Percentiles rank a stretch among this genome's conserved stretches.
Conservation (phyloP, 805 yeast species). For the Saccharomycopsis guyanensis region DNA sequence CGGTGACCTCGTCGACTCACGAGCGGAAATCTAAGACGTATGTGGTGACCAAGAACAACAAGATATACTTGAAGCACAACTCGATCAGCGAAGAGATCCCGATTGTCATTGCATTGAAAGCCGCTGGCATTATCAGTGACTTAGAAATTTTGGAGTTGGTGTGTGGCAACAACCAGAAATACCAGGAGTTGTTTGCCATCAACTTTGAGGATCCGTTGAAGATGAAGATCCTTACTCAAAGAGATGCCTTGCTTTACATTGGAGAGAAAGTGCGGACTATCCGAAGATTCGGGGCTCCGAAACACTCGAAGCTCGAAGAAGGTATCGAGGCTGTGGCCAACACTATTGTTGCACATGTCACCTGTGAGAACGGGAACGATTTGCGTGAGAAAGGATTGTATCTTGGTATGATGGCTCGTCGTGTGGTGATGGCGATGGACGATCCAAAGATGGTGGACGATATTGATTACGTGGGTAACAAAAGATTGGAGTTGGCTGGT, state of each 20-base stretch:
- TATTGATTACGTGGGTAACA: conserved; percentile 97
- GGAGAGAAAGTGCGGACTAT: conserved; percentile 90
- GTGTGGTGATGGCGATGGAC: conserved; percentile 92
- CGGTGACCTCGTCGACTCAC: conserved; percentile 96
- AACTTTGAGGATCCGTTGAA: conserved; percentile 92
- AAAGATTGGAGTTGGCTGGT: conserved; percentile 94
- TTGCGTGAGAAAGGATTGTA: conserved; percentile 92
- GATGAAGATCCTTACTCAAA: conserved; percentile 80
- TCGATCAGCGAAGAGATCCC: conserved; percentile 95
- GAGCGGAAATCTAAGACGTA: conserved; percentile 97
- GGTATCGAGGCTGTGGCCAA: conserved; percentile 96
- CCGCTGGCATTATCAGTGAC: conserved; percentile 91
- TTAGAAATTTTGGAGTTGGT: conserved; percentile 89
- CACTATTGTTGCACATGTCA: conserved; percentile 89
- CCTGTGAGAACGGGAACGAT: conserved; percentile 69
- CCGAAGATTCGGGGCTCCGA: conserved; percentile 78
- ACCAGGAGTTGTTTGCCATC: conserved; percentile 87
- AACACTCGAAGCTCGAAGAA: conserved; percentile 75
- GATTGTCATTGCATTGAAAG: conserved; percentile 84
- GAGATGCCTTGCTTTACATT: conserved; percentile 84
- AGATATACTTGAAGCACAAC: conserved; percentile 87
- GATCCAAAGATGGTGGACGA: conserved; percentile 96
- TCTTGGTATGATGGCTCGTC: conserved; percentile 92
- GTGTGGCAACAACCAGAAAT: conserved; percentile 81
- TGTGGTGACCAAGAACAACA: conserved; percentile 85